phyloP scores from a whole-genome alignment of 2,329 filamentous ascomycete species.

The Beauveria asiatica region DNA sequence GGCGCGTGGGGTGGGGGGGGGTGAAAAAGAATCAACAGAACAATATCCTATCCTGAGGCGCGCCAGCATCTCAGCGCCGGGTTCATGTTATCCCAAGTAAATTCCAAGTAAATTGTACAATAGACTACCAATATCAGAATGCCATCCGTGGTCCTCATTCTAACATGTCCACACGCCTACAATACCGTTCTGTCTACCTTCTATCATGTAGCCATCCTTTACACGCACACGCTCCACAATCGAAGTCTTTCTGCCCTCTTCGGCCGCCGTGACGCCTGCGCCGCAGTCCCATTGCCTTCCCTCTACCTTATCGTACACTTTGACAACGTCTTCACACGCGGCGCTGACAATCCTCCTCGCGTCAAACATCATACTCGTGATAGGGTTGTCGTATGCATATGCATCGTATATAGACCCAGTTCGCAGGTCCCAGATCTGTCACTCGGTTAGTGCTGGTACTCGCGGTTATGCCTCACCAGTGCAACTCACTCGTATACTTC shows the following conservation, averaged over 20 bases:
- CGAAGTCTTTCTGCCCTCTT: slow-evolving; percentile 54
- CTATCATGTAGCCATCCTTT: slow-evolving; percentile 87
- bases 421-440: slow-evolving; percentile 93
- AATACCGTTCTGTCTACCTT: slow-evolving; percentile 78
- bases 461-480: background rate
- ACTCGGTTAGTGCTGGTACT: slow-evolving; percentile 2
- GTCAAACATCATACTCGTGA: slow-evolving; percentile 98
- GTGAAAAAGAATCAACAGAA: background rate
- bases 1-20: no score
- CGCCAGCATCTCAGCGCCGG: background rate
- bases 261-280: slow-evolving; percentile 63
- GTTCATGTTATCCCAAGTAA: background rate
- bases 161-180: slow-evolving; percentile 85
- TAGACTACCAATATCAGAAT: background rate
- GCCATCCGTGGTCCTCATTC: background rate
- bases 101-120: slow-evolving; percentile 3
- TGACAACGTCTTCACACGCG: slow-evolving; percentile 86
- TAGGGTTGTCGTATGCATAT: slow-evolving; percentile 85
- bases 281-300: slow-evolving; percentile 95
- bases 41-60: background rate
- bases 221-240: slow-evolving; percentile 81
- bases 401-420: slow-evolving; percentile 93
- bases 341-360: slow-evolving; percentile 79
- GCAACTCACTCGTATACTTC: slow-evolving; percentile 79
- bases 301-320: slow-evolving; percentile 97